These are phyloP conservation scores for Ailanthus altissimus DNA, from an alignment of 345 rosid genomes.

Conservation along the genomic window DNA sequence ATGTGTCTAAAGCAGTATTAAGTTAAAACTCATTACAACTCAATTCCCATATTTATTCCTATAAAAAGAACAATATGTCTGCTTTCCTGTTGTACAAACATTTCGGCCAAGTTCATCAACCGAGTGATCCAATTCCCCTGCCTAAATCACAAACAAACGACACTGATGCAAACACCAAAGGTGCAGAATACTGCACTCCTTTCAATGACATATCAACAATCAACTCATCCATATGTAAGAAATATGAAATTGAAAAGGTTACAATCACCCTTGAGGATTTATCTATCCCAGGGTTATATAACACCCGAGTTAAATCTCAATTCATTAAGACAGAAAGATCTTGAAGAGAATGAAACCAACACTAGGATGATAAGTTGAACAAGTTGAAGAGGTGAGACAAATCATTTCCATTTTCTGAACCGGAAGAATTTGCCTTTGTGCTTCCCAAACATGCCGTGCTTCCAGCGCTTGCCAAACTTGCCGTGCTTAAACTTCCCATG, in stretches of 20 bases:
- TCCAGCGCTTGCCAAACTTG: conserved; percentile 66
- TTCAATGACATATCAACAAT: neutral
- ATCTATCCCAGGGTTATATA: neutral
- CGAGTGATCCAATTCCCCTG: neutral
- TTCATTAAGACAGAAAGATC: neutral
- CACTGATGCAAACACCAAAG: neutral
- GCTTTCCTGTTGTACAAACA: no score
- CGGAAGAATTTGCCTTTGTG: conserved; percentile 56
- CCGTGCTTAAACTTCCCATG: conserved; percentile 73
- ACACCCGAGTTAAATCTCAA: neutral
- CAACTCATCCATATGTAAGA: neutral
- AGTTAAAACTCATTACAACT: no score
- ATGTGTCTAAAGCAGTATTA: no score
- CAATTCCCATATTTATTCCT: no score
- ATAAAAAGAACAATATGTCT: no score
- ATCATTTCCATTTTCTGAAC: conserved; percentile 56
- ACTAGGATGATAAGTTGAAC: neutral
- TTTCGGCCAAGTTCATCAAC: no score
- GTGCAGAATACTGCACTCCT: neutral
- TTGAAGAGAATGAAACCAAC: neutral
- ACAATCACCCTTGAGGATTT: neutral
- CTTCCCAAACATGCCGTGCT: conserved; percentile 66
- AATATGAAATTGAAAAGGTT: neutral
- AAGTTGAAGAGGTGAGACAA: neutral
- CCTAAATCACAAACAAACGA: neutral